Evolutionary conservation across 2,329 filamentous ascomycete genomes (phyloP).

Genomic region (Pezicula neosporulosa): DNA sequence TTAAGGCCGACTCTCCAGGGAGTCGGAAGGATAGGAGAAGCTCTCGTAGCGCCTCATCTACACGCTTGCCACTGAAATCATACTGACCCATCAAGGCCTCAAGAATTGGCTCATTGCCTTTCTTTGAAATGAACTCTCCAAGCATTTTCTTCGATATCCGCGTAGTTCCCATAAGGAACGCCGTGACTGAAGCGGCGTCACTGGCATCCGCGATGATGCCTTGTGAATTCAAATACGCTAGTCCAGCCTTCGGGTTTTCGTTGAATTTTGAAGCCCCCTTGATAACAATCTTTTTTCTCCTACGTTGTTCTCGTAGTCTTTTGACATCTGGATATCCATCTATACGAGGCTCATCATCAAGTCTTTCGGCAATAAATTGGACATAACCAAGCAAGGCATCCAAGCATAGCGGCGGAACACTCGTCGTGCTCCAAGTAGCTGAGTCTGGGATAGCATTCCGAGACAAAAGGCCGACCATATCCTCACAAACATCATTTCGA

Average conservation of each 20-base stretch:
- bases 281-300: constrained; percentile 84
- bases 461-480: constrained; percentile 88
- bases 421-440: constrained; percentile 97
- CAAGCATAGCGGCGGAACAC: constrained; percentile 89
- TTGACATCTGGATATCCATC: constrained; percentile 66
- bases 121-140: constrained; percentile 91
- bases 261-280: constrained; percentile 90
- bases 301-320: constrained; percentile 66
- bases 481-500: constrained; percentile 86
- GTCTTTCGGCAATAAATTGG: constrained; percentile 83
- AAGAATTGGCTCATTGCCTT: constrained; percentile 79
- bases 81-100: constrained; percentile 83
- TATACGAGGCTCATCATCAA: constrained; percentile 64
- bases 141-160: constrained; percentile 86
- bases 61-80: constrained; percentile 79
- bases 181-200: constrained; percentile 75
- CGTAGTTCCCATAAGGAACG: constrained; percentile 82
- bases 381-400: constrained; percentile 89
- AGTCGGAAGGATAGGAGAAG: constrained; percentile 91
- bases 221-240: constrained; percentile 80
- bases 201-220: constrained; percentile 77
- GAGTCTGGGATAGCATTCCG: constrained; percentile 96
- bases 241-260: constrained; percentile 84
- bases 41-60: constrained; percentile 84
- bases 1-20: constrained; percentile 88